Evolutionary conservation across 2,329 filamentous ascomycete species (phyloP).

Genomic region (Rhinocladiella mackenziei): DNA sequence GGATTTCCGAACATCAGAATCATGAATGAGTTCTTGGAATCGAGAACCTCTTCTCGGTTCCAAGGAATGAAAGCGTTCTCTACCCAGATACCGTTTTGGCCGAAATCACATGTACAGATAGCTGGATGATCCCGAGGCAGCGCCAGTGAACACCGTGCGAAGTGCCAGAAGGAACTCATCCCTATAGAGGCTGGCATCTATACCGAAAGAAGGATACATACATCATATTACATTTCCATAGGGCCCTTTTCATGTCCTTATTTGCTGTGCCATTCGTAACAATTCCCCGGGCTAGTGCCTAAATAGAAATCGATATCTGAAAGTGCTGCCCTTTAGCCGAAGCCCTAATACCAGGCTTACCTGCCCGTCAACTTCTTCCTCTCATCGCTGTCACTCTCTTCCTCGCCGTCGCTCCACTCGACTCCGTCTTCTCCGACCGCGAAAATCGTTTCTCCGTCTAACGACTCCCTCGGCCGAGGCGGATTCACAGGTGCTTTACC

Average conservation of each 20-base stretch:
- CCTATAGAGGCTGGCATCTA: neutral
- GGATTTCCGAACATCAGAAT: neutral
- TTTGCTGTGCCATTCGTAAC: constrained; percentile 6
- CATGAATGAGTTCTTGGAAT: neutral
- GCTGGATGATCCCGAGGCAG: too few species aligned
- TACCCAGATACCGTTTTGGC: too few species aligned
- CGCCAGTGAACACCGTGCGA: neutral
- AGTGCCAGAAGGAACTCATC: neutral
- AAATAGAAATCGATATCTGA: neutral
- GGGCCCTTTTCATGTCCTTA: neutral
- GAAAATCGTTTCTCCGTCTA: constrained; percentile 93
- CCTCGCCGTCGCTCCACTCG: constrained; percentile 71
- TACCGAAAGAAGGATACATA: neutral
- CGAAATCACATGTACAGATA: too few species aligned
- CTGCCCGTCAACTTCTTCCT: constrained; percentile 50
- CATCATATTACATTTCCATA: constrained; percentile 3
- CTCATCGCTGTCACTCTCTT: constrained; percentile 58
- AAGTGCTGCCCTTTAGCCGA: neutral
- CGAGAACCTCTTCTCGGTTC: too few species aligned
- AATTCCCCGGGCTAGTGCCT: neutral
- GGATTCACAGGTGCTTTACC: constrained; percentile 27
- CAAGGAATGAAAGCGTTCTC: too few species aligned
- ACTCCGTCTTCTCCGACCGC: constrained; percentile 84
- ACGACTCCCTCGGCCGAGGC: constrained; percentile 53
- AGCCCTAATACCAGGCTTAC: neutral